phyloP scores from a whole-genome alignment of 257 asterid species.

The Solanum chaucha region DNA sequence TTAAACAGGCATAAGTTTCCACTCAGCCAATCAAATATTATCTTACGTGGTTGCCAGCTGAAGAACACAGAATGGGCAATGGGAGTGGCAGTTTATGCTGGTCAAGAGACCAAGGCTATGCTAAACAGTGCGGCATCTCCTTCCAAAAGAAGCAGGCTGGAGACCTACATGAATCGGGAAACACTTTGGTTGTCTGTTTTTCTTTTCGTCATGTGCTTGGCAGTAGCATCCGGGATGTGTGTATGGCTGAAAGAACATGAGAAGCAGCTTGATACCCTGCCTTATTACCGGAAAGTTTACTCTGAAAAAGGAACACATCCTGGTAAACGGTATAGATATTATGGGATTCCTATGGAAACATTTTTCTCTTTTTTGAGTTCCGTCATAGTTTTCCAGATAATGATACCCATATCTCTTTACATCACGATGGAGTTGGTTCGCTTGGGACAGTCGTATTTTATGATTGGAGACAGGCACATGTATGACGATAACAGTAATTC shows the following conservation, averaged over 20 bases:
- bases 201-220: constrained; percentile 78
- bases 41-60: constrained; percentile 96
- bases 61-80: constrained; percentile 94
- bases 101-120: constrained; percentile 97
- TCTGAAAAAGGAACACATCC: constrained; percentile 38
- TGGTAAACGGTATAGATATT: constrained; percentile 53
- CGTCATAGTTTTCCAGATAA: constrained; percentile 91
- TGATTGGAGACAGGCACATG: constrained; percentile 93
- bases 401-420: constrained; percentile 96
- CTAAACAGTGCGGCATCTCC: constrained; percentile 86
- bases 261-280: constrained; percentile 67
- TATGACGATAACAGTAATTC: constrained; percentile 58
- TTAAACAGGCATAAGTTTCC: constrained; percentile 56
- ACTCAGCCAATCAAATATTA: constrained; percentile 84
- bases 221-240: constrained; percentile 82
- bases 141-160: constrained; percentile 90
- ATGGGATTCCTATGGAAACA: constrained; percentile 94
- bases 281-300: constrained; percentile 75
- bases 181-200: constrained; percentile 88
- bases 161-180: constrained; percentile 91
- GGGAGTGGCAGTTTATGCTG: constrained; percentile 98
- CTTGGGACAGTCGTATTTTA: constrained; percentile 94
- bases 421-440: constrained; percentile 99
- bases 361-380: constrained; percentile 92
- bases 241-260: constrained; percentile 70